A percentile compares a stretch with the other conserved stretches of the same genome.
phyloP scores from a whole-genome alignment of 352 stramenopile species.

The Phytophthora boehmeriae region DNA sequence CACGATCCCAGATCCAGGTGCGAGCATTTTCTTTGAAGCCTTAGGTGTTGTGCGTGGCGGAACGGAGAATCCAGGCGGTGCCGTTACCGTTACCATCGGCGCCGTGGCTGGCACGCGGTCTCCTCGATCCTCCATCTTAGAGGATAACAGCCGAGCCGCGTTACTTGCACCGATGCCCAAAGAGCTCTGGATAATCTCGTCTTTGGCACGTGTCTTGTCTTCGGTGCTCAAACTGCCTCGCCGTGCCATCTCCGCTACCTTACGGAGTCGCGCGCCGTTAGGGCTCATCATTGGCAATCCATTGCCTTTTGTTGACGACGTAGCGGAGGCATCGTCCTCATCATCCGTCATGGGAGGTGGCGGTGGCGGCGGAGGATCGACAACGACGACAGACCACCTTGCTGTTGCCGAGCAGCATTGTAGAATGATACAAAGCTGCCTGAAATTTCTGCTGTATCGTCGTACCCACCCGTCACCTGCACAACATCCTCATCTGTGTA shows the following conservation, averaged over 20 bases:
- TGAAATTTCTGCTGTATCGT: slow-evolving; percentile 61
- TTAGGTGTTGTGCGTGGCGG: slow-evolving; percentile 61
- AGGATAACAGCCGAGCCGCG: slow-evolving; percentile 58
- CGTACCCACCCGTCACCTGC: slow-evolving; percentile 65
- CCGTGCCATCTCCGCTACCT: slow-evolving; percentile 79
- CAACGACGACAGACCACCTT: slow-evolving; percentile 49
- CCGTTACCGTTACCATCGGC: slow-evolving; percentile 21
- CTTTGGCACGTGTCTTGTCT: slow-evolving; percentile 85
- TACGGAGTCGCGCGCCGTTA: slow-evolving; percentile 73
- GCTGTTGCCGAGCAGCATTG: slow-evolving; percentile 49
- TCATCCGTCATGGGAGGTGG: slow-evolving; percentile 75
- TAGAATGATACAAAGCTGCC: slow-evolving; percentile 86
- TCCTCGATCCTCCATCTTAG: slow-evolving; percentile 54
- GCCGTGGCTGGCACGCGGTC: slow-evolving; percentile 35
- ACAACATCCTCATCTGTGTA: slow-evolving; percentile 73
- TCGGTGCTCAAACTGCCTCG: slow-evolving; percentile 80
- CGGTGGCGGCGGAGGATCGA: slow-evolving; percentile 69
- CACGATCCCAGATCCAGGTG: slow-evolving; percentile 61
- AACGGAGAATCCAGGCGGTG: slow-evolving; percentile 56
- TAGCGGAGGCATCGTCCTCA: slow-evolving; percentile 63
- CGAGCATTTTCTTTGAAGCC: slow-evolving; percentile 56
- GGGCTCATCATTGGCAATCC: slow-evolving; percentile 85
- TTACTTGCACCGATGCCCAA: slow-evolving; percentile 72
- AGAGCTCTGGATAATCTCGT: slow-evolving; percentile 90
- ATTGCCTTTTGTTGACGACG: slow-evolving; percentile 55